Base-by-base conservation (phyloP, 257 asterid species). In the Solanum pimpinellifolium region DNA sequence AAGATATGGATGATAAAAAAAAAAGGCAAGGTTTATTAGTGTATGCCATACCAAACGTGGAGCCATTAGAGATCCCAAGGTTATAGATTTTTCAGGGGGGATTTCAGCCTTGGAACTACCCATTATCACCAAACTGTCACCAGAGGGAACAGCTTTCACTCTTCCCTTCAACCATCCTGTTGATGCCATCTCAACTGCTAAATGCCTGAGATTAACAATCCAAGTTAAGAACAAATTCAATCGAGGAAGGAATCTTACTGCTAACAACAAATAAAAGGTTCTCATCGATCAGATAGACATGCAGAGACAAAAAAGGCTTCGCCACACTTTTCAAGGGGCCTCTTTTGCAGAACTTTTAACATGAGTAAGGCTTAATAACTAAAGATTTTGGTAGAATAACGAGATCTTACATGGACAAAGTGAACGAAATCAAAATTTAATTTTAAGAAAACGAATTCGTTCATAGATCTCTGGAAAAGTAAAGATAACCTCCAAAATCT, bases 81-180 rank as follows among this genome's bases (percentile, higher is more conserved):
- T 95, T 84, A 97, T 91, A 3, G 98, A 92, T 92, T 93, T 97
- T 92, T 97, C 99, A 1, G 95, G 99, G 46, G 98, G 98, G 31
- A 94, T 95, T 85, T 92, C 99, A 60, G 98, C 92, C 90, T 97
- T 97, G 69, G 94, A 86, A 90, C 90, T 94, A n/a, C 91, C 98
- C 95, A 97, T 93, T 82, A 97, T 95, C 87, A 95, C 95, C 93
- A 97, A 88, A 91, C 95, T 89, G 89, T 95, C 99, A 41, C 99
- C 99, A 18, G 99, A 97, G 11, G 98, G 97, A 90, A 95, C 99
- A 88, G 96, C 98, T 89, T 97, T 97, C 88, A 97, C 99, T 86
- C 80, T 92, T 83, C 99, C 99, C 91, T 93, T 91, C 90, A 94
- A 90, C 99, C 99, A 97, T 89, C 93, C 96, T 80, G 97, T 83